Evolutionary conservation across 139 green algal genomes (phyloP).

Genomic region (Volvox africanus): DNA sequence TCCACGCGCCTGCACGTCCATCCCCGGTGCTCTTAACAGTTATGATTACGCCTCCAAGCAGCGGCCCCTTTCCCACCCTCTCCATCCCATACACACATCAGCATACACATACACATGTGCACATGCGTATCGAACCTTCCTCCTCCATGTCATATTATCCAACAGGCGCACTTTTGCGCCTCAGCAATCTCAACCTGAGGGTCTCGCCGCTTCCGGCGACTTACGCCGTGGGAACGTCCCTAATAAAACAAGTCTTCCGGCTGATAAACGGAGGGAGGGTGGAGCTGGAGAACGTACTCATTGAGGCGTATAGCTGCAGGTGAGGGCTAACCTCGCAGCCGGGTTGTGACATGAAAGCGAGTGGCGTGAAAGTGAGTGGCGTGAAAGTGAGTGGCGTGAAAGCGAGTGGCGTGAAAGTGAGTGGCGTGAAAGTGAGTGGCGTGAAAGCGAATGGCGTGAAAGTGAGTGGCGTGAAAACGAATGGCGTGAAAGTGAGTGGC

Average conservation of each 20-base stretch:
- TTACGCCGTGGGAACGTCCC: background rate
- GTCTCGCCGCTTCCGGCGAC: conserved; percentile 4
- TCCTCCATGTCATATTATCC: background rate
- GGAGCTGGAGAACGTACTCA: background rate
- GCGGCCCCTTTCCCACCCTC: too few species aligned
- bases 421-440: too few species aligned
- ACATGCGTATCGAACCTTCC: background rate
- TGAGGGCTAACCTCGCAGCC: background rate
- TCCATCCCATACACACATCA: background rate
- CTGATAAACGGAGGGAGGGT: background rate
- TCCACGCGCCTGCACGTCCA: too few species aligned
- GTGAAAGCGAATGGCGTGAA: too few species aligned
- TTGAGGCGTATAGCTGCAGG: background rate
- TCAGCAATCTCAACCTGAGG: background rate
- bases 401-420: too few species aligned
- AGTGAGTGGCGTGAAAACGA: too few species aligned
- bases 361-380: too few species aligned
- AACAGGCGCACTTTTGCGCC: background rate
- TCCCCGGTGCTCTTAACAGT: too few species aligned
- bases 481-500: too few species aligned
- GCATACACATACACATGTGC: background rate
- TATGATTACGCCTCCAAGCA: too few species aligned
- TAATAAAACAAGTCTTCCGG: background rate
- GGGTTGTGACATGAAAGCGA: too few species aligned
- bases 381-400: too few species aligned